Percentiles rank a stretch among this genome's conserved stretches.
These are phyloP conservation scores for Polysphondylium violaceum DNA, from an alignment of 78 protist genomes.

Conservation along the genomic window DNA sequence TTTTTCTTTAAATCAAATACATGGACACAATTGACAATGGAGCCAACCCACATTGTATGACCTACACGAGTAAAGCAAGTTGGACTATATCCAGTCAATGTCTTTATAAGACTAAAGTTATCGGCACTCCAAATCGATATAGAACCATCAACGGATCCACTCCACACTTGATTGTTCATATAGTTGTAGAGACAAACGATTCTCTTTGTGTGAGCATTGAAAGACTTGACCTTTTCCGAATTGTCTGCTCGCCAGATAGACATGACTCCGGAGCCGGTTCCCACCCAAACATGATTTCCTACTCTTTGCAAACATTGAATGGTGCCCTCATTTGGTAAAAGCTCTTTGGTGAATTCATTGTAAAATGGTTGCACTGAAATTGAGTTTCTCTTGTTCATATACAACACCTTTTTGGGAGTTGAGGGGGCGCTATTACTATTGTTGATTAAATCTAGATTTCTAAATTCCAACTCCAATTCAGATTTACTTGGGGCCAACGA, in stretches of 20 bases:
- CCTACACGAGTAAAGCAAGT: conserved; percentile 61
- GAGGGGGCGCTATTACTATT: not conserved
- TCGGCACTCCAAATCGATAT: conserved; percentile 43
- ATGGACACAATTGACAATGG: conserved; percentile 40
- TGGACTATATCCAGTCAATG: conserved; percentile 42
- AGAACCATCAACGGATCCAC: conserved; percentile 66
- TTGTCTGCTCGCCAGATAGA: conserved; percentile 43
- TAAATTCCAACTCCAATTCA: too few relatives aligned
- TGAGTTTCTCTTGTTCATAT: conserved; percentile 43
- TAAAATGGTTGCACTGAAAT: conserved; percentile 59
- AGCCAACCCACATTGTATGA: conserved; percentile 70
- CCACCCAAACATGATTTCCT: conserved; percentile 18
- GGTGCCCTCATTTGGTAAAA: conserved; percentile 47
- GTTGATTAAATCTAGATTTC: too few relatives aligned
- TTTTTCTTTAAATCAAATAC: conserved; percentile 60
- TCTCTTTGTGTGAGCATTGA: conserved; percentile 38
- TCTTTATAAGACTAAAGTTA: conserved; percentile 28
- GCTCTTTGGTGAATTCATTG: conserved; percentile 42
- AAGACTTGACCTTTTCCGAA: conserved; percentile 28
- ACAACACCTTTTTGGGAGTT: conserved; percentile 17
- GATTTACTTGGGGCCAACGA: too few relatives aligned
- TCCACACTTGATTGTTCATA: conserved; percentile 73
- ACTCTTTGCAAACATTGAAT: conserved; percentile 48
- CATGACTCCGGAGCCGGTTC: conserved; percentile 58
- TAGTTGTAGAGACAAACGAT: conserved; percentile 59